Evolutionary conservation across 306 rosid genomes (phyloP), one percentile per base, ranked within the genome.

Genomic region (Dalbergia oliveri): DNA sequence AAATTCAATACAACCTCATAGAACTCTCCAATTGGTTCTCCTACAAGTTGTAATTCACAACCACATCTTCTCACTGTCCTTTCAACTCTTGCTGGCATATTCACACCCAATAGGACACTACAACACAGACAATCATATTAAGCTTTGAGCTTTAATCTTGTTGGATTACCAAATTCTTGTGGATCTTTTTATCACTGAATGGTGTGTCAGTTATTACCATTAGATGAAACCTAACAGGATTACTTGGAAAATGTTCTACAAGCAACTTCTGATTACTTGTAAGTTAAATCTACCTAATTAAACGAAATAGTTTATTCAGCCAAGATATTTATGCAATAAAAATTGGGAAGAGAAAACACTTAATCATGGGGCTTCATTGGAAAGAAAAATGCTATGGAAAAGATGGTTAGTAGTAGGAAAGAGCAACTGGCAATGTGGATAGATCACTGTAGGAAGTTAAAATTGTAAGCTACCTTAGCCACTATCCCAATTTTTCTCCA

Each of bases 1-100:
- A 92, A 94, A 72, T 88, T 87, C 86, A 94, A 84, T 15, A 85
- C 80, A 65, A 88, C 98, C 26, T 91, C 90, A 61, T 94, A 92
- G 59, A 69, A 91, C 70, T 94, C 97, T 65, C 93, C 98, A 21
- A 91, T 89, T 67, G 97, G 97, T 33, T 94, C 92, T 82, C 94
- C 97, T 18, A 90, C 84, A 4, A 92, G 88, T 50, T 92, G 94
- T 72, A 83, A 58, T 79, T 91, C 97, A 4, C 66, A 41, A 7
- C 84, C 94, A 14, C 67, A 80, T 84, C 77, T 91, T 86, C 97
- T 91, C 59, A 88, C 76, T 0, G 97, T 91, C 80, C 89, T 90
- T 81, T 94, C 97, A 57, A 82, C 89, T 14, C 84, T 85, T 59
- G 93, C 97, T 45, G 97, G 97, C 93, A 92, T 89, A 78, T 94